Evolutionary conservation across 371 early-diverging fungal genomes (phyloP), one percentile per base, ranked within the genome.

Genomic region (Mucor plumbeus): DNA sequence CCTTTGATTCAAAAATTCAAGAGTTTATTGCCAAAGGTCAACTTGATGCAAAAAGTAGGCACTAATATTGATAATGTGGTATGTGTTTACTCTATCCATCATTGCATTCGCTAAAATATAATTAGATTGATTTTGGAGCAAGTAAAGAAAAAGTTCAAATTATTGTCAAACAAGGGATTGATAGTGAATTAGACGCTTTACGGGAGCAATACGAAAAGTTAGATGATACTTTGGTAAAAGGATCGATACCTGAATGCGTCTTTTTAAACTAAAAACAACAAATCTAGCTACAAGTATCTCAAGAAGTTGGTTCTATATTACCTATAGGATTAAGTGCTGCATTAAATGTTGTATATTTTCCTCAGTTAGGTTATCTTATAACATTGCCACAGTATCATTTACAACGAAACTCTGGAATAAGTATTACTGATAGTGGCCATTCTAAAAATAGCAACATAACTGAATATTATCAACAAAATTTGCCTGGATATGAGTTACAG

Each of bases 261-360:
- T 4, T 19, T 3, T 8, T 3, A 8, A 19, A 19, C 7, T 19
- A 6, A 47, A 8, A 19, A 8, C 50, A 3, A 5, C 11, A 21
- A 48, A 56, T 54, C 33, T 59, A 91, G 87, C 82, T 87, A 0
- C 70, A 84, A 50, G 87, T 89, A 0, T 92, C 92, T 3, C 76
- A 78, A 44, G 85, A 88, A 21, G 84, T 93, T 13, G 80, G 81
- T 19, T 47, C 58, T 9, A 72, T 65, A 2, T 72, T 93, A 7
- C 90, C 90, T 0, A 56, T 71, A 9, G 73, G 79, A 15, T 74
- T 87, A 58, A 79, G 84, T 0, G 69, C 76, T 6, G 67, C 79
- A 0, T 66, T 92, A 57, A 91, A 91, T 60, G 92, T 94, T 7
- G 86, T 94, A 7, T 94, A 94, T 69, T 93, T 93, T 71, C 94